Percentiles rank a stretch among this genome's conserved stretches.
Conservation (phyloP, 768 basidiomycete species). For the Pulveroboletus frians region DNA sequence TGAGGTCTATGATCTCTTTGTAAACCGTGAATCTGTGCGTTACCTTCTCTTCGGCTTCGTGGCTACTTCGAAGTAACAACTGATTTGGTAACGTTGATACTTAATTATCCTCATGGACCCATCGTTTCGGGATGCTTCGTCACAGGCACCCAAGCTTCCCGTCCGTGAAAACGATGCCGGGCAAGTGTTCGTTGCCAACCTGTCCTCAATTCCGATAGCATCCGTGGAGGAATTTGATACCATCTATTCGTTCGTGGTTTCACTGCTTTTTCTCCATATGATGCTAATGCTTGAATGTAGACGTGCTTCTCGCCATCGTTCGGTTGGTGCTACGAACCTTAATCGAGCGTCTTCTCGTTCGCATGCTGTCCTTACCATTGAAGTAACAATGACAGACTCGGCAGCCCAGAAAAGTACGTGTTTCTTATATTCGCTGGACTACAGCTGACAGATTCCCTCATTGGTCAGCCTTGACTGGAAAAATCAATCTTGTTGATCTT, state of each 20-base stretch:
- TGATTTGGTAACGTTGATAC: background rate
- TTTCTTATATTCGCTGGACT: background rate
- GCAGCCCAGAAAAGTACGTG: constrained; percentile 48
- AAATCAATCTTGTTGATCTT: constrained; percentile 83
- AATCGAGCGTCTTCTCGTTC: constrained; percentile 84
- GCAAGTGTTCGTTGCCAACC: constrained; percentile 51
- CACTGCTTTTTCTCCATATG: background rate
- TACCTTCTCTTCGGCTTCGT: background rate
- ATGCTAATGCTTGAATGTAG: constrained; percentile 33
- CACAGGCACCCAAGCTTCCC: constrained; percentile 50
- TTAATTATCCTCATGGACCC: background rate
- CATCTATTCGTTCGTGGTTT: constrained; percentile 40
- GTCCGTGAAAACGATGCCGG: constrained; percentile 50
- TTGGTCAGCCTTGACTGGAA: constrained; percentile 57
- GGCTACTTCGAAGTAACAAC: background rate
- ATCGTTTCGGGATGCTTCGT: background rate
- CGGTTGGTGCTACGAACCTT: constrained; percentile 79
- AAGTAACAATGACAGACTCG: constrained; percentile 55
- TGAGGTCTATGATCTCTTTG: constrained; percentile 84
- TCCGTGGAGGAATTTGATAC: constrained; percentile 43
- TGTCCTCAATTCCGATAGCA: constrained; percentile 36
- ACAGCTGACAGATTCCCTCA: background rate
- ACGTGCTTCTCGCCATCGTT: constrained; percentile 69
- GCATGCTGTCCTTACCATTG: constrained; percentile 79
- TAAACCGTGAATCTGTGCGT: constrained; percentile 61